These are phyloP conservation scores for Passiflora organensis DNA, from an alignment of 345 rosid genomes.

Conservation along the genomic window DNA sequence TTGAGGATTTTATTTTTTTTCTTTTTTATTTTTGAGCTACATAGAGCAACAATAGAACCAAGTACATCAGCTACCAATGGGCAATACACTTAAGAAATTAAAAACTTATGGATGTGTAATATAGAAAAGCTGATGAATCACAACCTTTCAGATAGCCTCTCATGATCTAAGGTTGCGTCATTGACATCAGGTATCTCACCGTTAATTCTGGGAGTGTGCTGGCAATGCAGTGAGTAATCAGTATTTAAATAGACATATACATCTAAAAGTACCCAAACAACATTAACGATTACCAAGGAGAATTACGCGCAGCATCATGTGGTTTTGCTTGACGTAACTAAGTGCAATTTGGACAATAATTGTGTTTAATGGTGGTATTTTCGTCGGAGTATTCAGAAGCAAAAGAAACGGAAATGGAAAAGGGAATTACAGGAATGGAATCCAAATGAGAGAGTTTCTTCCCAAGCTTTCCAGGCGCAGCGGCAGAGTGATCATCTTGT, in stretches of 20 bases:
- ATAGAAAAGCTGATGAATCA: constrained; percentile 10
- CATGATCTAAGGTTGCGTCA: constrained; percentile 89
- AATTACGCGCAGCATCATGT: background rate
- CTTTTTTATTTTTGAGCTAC: no score
- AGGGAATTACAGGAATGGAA: constrained; percentile 67
- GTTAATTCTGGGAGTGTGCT: constrained; percentile 90
- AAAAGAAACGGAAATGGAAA: background rate
- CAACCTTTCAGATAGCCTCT: constrained; percentile 83
- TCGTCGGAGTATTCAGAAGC: background rate
- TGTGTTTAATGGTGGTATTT: background rate
- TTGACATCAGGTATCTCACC: constrained; percentile 69
- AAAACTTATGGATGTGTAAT: background rate
- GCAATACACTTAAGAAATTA: no score
- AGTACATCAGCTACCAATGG: no score
- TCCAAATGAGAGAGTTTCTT: constrained; percentile 82
- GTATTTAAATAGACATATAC: background rate
- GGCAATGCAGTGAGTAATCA: constrained; percentile 32
- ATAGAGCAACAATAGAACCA: no score
- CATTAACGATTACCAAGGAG: background rate
- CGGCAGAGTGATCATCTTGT: constrained; percentile 49
- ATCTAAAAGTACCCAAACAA: background rate
- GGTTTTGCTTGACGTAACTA: background rate
- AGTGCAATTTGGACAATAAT: background rate
- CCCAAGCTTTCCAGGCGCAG: constrained; percentile 49
- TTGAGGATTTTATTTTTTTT: no score